A percentile compares a stretch with the other conserved stretches of the same genome.
Evolutionary conservation across 306 rosid species (phyloP).

Genomic region (Prunus salicina): DNA sequence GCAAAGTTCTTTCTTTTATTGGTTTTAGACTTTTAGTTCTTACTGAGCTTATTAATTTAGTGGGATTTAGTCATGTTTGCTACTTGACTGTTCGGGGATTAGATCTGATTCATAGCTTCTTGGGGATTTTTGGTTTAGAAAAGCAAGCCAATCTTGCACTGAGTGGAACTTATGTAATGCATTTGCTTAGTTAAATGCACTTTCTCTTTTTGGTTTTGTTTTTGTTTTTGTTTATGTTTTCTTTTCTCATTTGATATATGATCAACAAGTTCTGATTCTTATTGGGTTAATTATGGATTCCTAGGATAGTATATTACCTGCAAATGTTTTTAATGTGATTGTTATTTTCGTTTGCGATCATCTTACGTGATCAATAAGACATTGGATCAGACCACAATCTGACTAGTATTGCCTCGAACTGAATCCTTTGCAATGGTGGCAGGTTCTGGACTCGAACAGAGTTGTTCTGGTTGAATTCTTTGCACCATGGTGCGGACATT

Average conservation of each 20-base stretch:
- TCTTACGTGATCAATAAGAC: background rate
- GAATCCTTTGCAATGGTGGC: slow-evolving; percentile 26
- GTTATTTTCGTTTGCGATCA: background rate
- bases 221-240: background rate
- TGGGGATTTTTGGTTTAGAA: background rate
- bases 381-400: slow-evolving; percentile 10
- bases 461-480: slow-evolving; percentile 93
- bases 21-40: background rate
- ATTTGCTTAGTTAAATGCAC: background rate
- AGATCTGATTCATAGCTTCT: background rate
- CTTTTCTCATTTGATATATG: background rate
- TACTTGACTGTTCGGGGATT: background rate
- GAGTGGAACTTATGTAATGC: background rate
- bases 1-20: background rate
- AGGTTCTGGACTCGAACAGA: slow-evolving; percentile 93
- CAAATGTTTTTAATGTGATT: background rate
- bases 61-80: no score
- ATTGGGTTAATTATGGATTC: background rate
- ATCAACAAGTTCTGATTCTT: background rate
- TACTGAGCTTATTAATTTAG: background rate
- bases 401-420: background rate
- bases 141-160: background rate
- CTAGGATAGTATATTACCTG: background rate
- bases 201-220: background rate
- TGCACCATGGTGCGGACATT: slow-evolving; percentile 99